phyloP scores from a whole-genome alignment of 2,329 filamentous ascomycete species.

The Epichloe aotearoae region DNA sequence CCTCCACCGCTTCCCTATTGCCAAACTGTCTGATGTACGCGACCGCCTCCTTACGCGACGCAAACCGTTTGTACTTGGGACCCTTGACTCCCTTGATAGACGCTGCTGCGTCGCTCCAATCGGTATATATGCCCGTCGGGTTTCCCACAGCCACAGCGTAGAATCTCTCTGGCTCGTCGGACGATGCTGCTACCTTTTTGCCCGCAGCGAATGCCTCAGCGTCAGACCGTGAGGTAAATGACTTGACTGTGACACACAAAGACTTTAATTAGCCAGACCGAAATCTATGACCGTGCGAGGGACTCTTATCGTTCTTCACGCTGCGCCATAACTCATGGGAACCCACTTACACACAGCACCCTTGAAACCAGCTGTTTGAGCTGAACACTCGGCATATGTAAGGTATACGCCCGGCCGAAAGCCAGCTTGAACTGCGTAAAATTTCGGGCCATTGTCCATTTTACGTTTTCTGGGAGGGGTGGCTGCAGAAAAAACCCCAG shows the following conservation, averaged over 20 bases:
- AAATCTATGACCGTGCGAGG: background rate
- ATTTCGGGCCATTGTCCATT: constrained; percentile 38
- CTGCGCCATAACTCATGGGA: background rate
- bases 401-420: constrained; percentile 47
- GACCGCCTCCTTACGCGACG: constrained; percentile 58
- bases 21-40: constrained; percentile 50
- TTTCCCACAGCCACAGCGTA: constrained; percentile 50
- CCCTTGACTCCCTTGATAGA: constrained; percentile 64
- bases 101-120: constrained; percentile 56
- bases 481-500: constrained; percentile 7
- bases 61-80: constrained; percentile 57
- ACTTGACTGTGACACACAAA: constrained; percentile 50
- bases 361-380: constrained; percentile 45
- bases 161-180: constrained; percentile 33
- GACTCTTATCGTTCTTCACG: background rate
- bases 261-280: background rate
- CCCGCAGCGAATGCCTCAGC: constrained; percentile 68
- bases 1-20: constrained; percentile 29
- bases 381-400: constrained; percentile 47
- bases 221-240: constrained; percentile 58
- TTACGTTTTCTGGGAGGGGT: constrained; percentile 33
- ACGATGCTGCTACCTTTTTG: constrained; percentile 28
- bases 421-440: constrained; percentile 48
- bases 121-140: constrained; percentile 44
- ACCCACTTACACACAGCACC: constrained; percentile 52